Conservation (phyloP, 2,329 filamentous ascomycete species). For the Diaporthe sp. region DNA sequence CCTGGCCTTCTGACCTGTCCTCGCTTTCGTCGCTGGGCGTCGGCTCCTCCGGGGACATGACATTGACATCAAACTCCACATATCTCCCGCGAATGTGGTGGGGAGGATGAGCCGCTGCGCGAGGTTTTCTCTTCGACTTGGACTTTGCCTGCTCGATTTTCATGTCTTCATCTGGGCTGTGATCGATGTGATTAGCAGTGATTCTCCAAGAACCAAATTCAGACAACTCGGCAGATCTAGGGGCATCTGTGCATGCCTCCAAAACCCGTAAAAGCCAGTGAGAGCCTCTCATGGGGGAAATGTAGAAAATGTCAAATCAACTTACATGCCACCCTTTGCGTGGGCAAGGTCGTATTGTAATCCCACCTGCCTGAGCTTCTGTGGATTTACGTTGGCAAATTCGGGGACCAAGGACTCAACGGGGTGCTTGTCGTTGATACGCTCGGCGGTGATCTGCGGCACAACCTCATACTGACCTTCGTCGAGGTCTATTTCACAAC, state of each 20-base stretch:
- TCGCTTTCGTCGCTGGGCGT: neutral
- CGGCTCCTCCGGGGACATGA: conserved; percentile 39
- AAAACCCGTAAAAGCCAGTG: no score
- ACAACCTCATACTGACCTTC: conserved; percentile 77
- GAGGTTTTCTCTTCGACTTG: conserved; percentile 45
- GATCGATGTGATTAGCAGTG: neutral
- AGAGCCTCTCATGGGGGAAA: no score
- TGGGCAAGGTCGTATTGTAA: conserved; percentile 73
- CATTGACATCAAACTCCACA: conserved; percentile 46
- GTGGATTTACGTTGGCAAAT: conserved; percentile 60
- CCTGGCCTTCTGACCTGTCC: neutral
- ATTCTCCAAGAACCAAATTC: neutral
- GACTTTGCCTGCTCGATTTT: conserved; percentile 46
- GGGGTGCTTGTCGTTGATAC: conserved; percentile 57
- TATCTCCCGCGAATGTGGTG: neutral
- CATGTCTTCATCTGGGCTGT: conserved; percentile 58
- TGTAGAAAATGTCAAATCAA: neutral
- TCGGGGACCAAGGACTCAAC: conserved; percentile 71
- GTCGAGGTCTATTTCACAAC: conserved; percentile 78
- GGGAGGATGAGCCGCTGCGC: neutral
- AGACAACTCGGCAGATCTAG: neutral
- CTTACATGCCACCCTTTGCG: conserved; percentile 65
- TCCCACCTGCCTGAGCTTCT: conserved; percentile 73
- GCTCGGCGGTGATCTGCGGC: conserved; percentile 73
- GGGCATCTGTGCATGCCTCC: no score